Percentiles rank a stretch among this genome's conserved stretches.
Conservation (phyloP, 495 filamentous ascomycete species). For the Umbilicaria muhlenbergii region DNA sequence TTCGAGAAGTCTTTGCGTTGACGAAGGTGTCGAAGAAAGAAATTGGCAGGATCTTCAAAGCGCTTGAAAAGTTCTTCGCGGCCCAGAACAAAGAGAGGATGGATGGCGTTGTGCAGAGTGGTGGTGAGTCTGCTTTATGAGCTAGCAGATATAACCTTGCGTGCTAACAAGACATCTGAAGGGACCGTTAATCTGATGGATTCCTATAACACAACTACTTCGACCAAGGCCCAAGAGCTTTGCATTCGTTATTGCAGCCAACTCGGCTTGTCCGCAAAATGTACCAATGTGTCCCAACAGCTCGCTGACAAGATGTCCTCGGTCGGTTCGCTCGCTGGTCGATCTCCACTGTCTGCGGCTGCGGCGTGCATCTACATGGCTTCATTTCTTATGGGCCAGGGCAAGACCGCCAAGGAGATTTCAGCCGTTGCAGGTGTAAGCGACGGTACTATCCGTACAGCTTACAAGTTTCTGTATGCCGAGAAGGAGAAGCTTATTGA, state of each 20-base stretch:
- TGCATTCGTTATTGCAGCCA: constrained; percentile 79
- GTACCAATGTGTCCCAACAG: constrained; percentile 54
- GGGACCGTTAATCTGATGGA: constrained; percentile 29
- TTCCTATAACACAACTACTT: constrained; percentile 55
- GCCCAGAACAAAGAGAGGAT: constrained; percentile 38
- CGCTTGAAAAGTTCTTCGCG: constrained; percentile 71
- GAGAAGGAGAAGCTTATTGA: constrained; percentile 60
- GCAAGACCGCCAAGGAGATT: constrained; percentile 74
- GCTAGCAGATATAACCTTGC: not conserved
- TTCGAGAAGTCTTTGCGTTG: constrained; percentile 79
- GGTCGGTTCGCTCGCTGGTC: constrained; percentile 68
- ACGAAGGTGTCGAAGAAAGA: constrained; percentile 95
- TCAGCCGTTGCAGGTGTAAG: constrained; percentile 68
- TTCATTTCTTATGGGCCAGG: constrained; percentile 62
- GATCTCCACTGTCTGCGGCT: constrained; percentile 85
- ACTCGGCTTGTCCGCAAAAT: constrained; percentile 49
- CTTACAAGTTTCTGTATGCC: constrained; percentile 74
- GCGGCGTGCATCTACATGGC: constrained; percentile 95
- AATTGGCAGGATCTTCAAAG: constrained; percentile 91
- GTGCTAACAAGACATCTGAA: constrained; percentile 7
- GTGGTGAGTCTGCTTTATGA: constrained; percentile 24
- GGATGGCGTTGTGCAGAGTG: constrained; percentile 29
- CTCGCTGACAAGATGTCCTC: constrained; percentile 59
- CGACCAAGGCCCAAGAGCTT: constrained; percentile 70
- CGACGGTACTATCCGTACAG: constrained; percentile 88